Percentiles rank a stretch among this genome's conserved stretches.
Evolutionary conservation across 179 eudicot species (phyloP).

Genomic region (Drosera spatulata): DNA sequence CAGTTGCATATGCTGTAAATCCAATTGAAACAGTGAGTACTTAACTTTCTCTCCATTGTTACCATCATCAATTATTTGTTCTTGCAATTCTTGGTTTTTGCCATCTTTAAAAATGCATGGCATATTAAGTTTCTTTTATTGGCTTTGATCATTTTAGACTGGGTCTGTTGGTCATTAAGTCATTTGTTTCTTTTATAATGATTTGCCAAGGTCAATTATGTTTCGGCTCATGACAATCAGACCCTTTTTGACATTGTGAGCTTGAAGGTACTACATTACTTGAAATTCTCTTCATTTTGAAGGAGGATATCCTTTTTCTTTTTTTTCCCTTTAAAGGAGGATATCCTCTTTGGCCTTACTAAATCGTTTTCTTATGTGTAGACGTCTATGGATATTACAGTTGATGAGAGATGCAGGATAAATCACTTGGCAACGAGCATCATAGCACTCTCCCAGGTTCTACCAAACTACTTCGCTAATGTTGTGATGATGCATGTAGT

Average conservation of each 20-base stretch:
- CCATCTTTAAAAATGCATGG: not conserved
- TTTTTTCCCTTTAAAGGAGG: too few species aligned
- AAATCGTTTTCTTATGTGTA: slow-evolving; percentile 17
- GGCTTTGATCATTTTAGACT: slow-evolving; percentile 1
- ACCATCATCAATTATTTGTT: too few species aligned
- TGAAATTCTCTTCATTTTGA: not conserved
- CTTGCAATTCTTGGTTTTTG: too few species aligned
- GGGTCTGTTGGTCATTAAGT: not conserved
- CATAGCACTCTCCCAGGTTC: slow-evolving; percentile 89
- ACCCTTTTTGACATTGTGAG: slow-evolving; percentile 86
- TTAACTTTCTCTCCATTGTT: too few species aligned
- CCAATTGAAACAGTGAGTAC: slow-evolving; percentile 84
- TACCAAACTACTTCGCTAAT: not conserved
- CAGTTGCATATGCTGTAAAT: slow-evolving; percentile 75
- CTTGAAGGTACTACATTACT: slow-evolving; percentile 57
- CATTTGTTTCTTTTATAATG: not conserved
- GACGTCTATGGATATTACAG: slow-evolving; percentile 61
- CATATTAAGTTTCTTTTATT: not conserved
- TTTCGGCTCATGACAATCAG: slow-evolving; percentile 97
- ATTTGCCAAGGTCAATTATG: slow-evolving; percentile 67
- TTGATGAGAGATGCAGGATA: slow-evolving; percentile 85
- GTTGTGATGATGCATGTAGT: not conserved
- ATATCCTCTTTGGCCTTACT: slow-evolving; percentile 4
- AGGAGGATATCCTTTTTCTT: not conserved
- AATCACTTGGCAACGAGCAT: slow-evolving; percentile 92